Percentiles rank a stretch among this genome's conserved stretches.
These are phyloP conservation scores for Phytophthora foliorum DNA, from an alignment of 352 stramenopile genomes.

Conservation along the genomic window DNA sequence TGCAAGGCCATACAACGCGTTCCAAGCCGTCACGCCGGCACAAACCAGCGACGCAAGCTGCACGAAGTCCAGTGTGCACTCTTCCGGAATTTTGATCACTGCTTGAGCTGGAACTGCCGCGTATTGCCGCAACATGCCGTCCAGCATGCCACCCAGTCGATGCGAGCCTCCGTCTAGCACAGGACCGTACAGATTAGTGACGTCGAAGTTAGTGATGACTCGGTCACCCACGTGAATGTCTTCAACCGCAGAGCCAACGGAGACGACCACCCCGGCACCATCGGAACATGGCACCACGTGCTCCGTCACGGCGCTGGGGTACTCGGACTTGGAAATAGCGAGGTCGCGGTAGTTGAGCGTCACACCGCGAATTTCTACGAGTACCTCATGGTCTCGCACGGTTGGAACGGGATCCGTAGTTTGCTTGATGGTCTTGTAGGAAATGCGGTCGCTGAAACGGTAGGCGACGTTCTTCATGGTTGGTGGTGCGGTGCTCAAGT, in stretches of 20 bases:
- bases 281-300: conserved; percentile 36
- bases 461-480: conserved; percentile 13
- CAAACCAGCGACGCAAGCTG: conserved; percentile 36
- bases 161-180: conserved; percentile 5
- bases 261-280: conserved; percentile 23
- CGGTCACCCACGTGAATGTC: conserved; percentile 22
- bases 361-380: conserved; percentile 11
- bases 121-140: conserved; percentile 37
- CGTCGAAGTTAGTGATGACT: conserved; percentile 35
- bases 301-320: conserved; percentile 12
- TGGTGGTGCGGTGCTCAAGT: not conserved
- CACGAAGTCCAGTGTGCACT: conserved; percentile 25
- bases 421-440: conserved; percentile 1
- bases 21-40: conserved; percentile 35
- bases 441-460: not conserved
- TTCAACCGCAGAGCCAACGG: conserved; percentile 19
- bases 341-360: conserved; percentile 14
- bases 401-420: not conserved
- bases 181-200: conserved; percentile 29
- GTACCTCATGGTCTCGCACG: not conserved
- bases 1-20: conserved; percentile 27
- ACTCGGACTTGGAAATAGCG: not conserved
- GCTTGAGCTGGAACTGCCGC: conserved; percentile 15
- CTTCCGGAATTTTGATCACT: conserved; percentile 26
- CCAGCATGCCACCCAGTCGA: conserved; percentile 21